Base-by-base conservation (phyloP, 2,329 filamentous ascomycete genomes). In the Claviceps paspali region DNA sequence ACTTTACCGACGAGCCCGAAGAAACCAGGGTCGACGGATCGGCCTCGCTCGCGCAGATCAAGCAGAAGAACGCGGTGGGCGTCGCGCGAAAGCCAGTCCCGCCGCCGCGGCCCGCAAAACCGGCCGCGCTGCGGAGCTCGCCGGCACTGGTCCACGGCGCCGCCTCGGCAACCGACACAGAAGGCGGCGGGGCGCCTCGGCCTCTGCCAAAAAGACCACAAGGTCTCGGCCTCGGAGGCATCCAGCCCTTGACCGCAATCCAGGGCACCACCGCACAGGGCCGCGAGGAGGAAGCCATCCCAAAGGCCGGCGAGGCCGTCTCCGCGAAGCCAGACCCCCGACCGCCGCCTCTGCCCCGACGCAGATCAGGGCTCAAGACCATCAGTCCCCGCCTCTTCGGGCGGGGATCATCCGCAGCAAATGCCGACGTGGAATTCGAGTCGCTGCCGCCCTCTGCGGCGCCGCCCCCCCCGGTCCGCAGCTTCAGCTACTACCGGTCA, bases 21-120 rank as follows among this genome's bases (percentile, higher is more conserved):
- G 53, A 60, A 26, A 49, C 49, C 2, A 55, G 47, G 3, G 38
- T 59, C 1, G 55, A 61, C 33, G 49, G 60, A 17, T 50, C 60
- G 5, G 52, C 46, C 8, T 50, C 52, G 23, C 45, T 58, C 3
- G 43, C 50, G 14, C 52, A 58, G 35, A 33, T 52, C 10, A 53
- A 45, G 22, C 49, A 47, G 19, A 49, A 46, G 31, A 43, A 43
- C 9, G 21, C 21, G 8, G 21, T 8, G 21, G 21, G 21, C 21
- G 21, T 8, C 8, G 21, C 21, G 5, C 21, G 5, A 8, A 8
- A 8, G 21, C 21, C 21, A 8, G 57, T 55, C 29, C 49, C 56
- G 7, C 73, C 73, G 1, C 72, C 70, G 7, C 65, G 68, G 10
- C 76, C 76, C 1, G 56, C 54, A 4, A 80, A 80, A 50, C 76